Evolutionary conservation across 148 eudicot genomes (phyloP), one percentile per base, ranked within the genome.

Genomic region (Chenopodium formosanum): DNA sequence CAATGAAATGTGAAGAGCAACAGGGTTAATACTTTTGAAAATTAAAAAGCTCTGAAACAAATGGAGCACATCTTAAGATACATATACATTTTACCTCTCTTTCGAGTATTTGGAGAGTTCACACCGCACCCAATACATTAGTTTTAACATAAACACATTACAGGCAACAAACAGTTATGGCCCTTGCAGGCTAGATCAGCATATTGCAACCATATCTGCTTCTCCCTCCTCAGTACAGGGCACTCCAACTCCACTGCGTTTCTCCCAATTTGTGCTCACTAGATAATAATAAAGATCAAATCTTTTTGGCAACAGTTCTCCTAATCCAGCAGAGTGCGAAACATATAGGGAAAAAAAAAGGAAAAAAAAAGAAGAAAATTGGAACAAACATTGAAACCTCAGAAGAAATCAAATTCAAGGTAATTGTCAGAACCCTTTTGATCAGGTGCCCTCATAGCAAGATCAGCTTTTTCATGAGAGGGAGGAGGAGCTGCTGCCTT

Each of bases 371-470:
- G 20, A 52, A 32, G 5, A 16, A 40, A 73, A 13, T 2, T 1
- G 29, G 47, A 40, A 70, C 23, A 80, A 73, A 80, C 77, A 47
- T 23, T 29, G 72, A 29, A 75, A 34, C 73, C 58, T 83, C 82
- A 89, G 78, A 89, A 89, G 85, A 89, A 89, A 82, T 89, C 91
- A 74, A 89, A 89, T 82, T 89, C 91, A 79, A 89, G 82, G 75
- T 89, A 89, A 76, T 82, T 86, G 70, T 86, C 86, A 12, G 87
- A 81, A 67, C 84, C 77, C 40, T 87, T 87, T 68, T 79, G 80
- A 79, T 75, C 88, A 22, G 86, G 72, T 13, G 65, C 74, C 56
- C 81, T 12, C 60, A 74, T 78, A 7, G 46, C 70, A 68, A 53
- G n/a, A 82, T 84, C 81, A 20, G 88, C 64, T 83, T 89, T 90